phyloP scores from a whole-genome alignment of 2,329 filamentous ascomycete genomes.

The Macrophomina phaseolina region DNA sequence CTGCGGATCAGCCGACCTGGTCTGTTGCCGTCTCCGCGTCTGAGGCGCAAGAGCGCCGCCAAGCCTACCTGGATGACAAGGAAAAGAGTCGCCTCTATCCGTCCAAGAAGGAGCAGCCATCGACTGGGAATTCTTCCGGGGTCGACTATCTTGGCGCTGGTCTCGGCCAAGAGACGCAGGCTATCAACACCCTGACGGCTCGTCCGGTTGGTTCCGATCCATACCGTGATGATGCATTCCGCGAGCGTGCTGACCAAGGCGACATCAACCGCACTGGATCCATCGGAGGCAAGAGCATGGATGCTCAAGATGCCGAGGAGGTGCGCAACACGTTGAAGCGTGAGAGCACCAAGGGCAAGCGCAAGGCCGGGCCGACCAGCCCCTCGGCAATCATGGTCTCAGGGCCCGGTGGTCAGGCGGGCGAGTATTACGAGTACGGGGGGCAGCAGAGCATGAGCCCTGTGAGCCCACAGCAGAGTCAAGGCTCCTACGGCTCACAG shows the following conservation, averaged over 20 bases:
- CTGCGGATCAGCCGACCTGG: conserved; percentile 76
- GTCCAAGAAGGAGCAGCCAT: conserved; percentile 38
- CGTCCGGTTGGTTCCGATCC: conserved; percentile 51
- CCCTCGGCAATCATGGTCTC: conserved; percentile 20
- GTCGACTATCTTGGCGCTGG: conserved; percentile 41
- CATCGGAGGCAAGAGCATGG: conserved; percentile 46
- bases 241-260: conserved; percentile 8
- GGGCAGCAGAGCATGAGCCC: conserved; percentile 15
- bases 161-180: conserved; percentile 41
- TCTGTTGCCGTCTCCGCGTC: conserved; percentile 69
- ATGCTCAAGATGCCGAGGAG: conserved; percentile 52
- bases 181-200: conserved; percentile 51
- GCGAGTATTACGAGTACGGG: conserved; percentile 15
- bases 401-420: background rate
- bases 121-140: conserved; percentile 35
- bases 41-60: conserved; percentile 22
- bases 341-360: conserved; percentile 52
- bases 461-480: conserved; percentile 22
- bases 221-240: conserved; percentile 46
- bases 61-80: conserved; percentile 51
- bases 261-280: conserved; percentile 38
- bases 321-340: conserved; percentile 52
- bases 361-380: conserved; percentile 37
- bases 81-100: conserved; percentile 72
- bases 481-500: conserved; percentile 11